These are phyloP conservation scores for Cladosporium halotolerans DNA, from an alignment of 2,329 filamentous ascomycete species.

Conservation along the genomic window DNA sequence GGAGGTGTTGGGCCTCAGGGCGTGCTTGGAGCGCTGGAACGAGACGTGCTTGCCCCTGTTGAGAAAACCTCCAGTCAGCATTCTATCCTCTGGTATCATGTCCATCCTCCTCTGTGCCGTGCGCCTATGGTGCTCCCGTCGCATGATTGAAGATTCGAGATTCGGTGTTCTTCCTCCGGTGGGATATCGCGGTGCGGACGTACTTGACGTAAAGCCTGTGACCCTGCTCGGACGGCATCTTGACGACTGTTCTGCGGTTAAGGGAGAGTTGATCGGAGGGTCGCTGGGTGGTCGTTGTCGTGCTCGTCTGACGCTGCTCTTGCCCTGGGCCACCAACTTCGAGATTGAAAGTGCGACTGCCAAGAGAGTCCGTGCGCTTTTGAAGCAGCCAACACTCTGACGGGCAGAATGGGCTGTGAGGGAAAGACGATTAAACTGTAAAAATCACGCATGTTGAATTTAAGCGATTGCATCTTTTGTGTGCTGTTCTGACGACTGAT, in stretches of 20 bases:
- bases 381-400: too few relatives aligned
- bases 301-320: neutral
- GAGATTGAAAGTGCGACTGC: too few relatives aligned
- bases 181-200: constrained; percentile 12
- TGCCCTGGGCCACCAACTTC: too few relatives aligned
- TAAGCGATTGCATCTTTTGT: too few relatives aligned
- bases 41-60: constrained; percentile 92
- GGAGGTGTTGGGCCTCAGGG: constrained; percentile 71
- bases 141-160: constrained; percentile 1
- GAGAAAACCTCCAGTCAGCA: constrained; percentile 9
- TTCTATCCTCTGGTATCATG: neutral
- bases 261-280: constrained; percentile 8
- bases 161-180: constrained; percentile 8
- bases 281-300: constrained; percentile 13
- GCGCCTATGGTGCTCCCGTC: constrained; percentile 1
- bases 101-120: neutral
- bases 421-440: too few relatives aligned
- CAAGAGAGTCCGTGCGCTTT: too few relatives aligned
- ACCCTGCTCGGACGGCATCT: constrained; percentile 25
- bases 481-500: too few relatives aligned
- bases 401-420: too few relatives aligned
- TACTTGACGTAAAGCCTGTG: constrained; percentile 32
- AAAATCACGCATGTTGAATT: too few relatives aligned
- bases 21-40: constrained; percentile 93
- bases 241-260: constrained; percentile 17